Base-by-base conservation (phyloP, 2,329 filamentous ascomycete species). In the Epichloe gansuensis region DNA sequence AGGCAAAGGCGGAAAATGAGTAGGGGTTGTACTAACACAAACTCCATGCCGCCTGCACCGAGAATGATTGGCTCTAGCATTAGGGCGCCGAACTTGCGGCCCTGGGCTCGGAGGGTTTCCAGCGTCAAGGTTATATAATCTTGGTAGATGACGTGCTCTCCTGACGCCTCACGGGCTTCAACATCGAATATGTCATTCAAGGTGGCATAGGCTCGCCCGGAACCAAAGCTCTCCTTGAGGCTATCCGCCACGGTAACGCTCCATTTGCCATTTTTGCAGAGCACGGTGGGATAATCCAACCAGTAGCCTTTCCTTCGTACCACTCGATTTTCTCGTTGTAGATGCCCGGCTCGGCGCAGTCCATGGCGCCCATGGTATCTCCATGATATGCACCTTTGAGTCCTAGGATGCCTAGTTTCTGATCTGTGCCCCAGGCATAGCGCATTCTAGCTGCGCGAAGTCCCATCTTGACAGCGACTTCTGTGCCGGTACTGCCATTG, bases 341-440 rank as follows among this genome's bases (percentile, higher is more conserved):
- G 0, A 80, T 78, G 37, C 80, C 83, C 0, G 88, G 88, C 62
- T 93, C 87, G 0, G 86, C 82, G 51, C 82, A 86, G 64, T 93
- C 88, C 89, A 94, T 93, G 0, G 86, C 87, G 0, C 88, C 88
- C 46, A 94, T 90, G 0, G 88, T 94, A 62, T 94, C 89, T 2
- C 88, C 89, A 60, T 94, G 89, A 60, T 94, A 94, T 58, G 85
- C 86, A 0, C 87, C 87, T 62, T 84, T 86, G 9, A 94, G 70
- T 0, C 88, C 88, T 3, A 94, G 64, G 2, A 93, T 79, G 3
- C 80, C 80, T 11, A 91, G 72, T 48, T 81, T 75, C 2, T 75
- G 70, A 13, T 70, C 72, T 0, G 76, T 70, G 41, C 75, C 71
- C 83, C 83, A 88, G 9, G 75, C 77, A 57, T 90, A 90, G 8